Base-by-base conservation (phyloP, 1,139 yeast genomes). In the Taiozyma sp. region DNA sequence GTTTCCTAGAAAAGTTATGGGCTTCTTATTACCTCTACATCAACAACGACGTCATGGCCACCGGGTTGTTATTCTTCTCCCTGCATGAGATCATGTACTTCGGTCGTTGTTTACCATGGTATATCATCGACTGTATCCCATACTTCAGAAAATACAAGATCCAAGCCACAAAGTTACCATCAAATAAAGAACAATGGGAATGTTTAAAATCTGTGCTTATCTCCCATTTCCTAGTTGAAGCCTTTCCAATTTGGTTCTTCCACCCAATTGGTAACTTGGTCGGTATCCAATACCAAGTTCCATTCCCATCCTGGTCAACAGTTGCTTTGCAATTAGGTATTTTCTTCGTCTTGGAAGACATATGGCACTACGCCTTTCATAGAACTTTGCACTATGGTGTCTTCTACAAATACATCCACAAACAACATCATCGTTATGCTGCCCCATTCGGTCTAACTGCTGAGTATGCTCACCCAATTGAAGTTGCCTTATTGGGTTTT, bases 381-480 rank as follows among this genome's bases (percentile, higher is more conserved):
- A 81, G 98, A 61, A 76, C 83, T 37, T 82, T 91, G 68, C 98
- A 91, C 69, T 77, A 81, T 64, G 96, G 96, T 49, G 77, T 81
- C 58, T 83, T 91, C 65, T 91, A 91, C 78, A 88, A 87, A 72
- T 79, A 85, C 68, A 88, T 91, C 61, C 98, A 91, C 75, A 91
- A 91, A 73, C 95, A 88, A 73, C 98, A 91, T 71, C 98, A 91
- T 71, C 83, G 90, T 68, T 91, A 90, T 67, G 96, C 97, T 29
- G 97, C 97, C 42, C 98, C 98, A 34, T 91, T 91, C 67, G 98
- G 98, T 24, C 75, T 91, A 55, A 85, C 97, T 49, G 98, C 98
- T 28, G 98, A 91, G 70, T 91, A 91, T 67, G 98, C 98, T 9
- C 97, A 91, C 65, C 98, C 98, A 4, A 75, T 85, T 35, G 98